These are phyloP conservation scores for Pseudotulostoma volvatum DNA, from an alignment of 495 filamentous ascomycete genomes.

Conservation along the genomic window DNA sequence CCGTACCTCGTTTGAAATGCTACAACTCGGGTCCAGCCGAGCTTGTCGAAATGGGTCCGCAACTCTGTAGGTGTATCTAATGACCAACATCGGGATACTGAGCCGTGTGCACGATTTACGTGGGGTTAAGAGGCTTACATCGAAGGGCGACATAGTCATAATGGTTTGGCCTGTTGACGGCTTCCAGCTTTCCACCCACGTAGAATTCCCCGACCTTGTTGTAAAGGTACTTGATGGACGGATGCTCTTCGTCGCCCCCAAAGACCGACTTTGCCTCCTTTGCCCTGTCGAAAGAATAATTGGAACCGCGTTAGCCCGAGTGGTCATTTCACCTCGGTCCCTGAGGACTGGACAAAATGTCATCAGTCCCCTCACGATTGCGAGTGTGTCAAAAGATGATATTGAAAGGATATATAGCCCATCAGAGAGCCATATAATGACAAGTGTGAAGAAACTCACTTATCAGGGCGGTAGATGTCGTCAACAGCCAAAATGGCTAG, in stretches of 20 bases:
- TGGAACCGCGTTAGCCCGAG: conserved; percentile 18
- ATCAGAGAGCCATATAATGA: conserved; percentile 1
- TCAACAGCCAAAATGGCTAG: conserved; percentile 91
- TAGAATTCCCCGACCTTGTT: conserved; percentile 70
- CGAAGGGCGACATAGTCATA: conserved; percentile 96
- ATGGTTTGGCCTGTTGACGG: conserved; percentile 85
- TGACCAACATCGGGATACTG: too few relatives aligned
- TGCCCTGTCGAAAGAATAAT: conserved; percentile 36
- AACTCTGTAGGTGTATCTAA: conserved; percentile 87
- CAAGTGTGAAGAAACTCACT: conserved; percentile 41
- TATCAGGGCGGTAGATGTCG: conserved; percentile 91
- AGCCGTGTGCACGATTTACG: too few relatives aligned
- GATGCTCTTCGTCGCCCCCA: conserved; percentile 84
- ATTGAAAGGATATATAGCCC: too few relatives aligned
- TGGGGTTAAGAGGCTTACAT: conserved; percentile 55
- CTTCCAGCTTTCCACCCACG: conserved; percentile 87
- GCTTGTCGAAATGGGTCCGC: conserved; percentile 93
- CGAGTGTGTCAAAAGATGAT: too few relatives aligned
- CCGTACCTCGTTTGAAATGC: conserved; percentile 74
- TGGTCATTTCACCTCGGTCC: too few relatives aligned
- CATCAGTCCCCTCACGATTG: too few relatives aligned
- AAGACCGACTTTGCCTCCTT: conserved; percentile 90
- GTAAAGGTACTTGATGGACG: conserved; percentile 78
- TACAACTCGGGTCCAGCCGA: conserved; percentile 91
- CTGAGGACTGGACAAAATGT: neutral